phyloP scores from a whole-genome alignment of 2,329 filamentous ascomycete species.

The Aspergillus vadensis region DNA sequence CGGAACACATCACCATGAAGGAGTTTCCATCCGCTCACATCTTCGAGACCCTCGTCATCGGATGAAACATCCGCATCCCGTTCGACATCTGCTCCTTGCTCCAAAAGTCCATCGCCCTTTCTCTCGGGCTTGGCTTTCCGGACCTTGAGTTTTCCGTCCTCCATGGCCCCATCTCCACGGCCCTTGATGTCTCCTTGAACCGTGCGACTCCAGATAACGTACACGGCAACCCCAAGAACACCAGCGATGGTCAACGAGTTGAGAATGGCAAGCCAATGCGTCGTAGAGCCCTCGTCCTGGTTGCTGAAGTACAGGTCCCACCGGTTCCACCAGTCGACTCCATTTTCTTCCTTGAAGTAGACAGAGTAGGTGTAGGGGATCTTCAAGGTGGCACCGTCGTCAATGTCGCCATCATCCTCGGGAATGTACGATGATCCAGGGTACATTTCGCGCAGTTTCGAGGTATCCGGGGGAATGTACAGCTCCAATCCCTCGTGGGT shows the following conservation, averaged over 20 bases:
- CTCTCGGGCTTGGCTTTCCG: conserved; percentile 56
- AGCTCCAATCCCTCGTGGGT: conserved; percentile 69
- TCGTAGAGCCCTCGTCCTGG: conserved; percentile 76
- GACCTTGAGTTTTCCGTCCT: conserved; percentile 65
- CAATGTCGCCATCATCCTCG: conserved; percentile 58
- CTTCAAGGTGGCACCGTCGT: conserved; percentile 66
- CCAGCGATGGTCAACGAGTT: conserved; percentile 84
- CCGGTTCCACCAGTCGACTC: conserved; percentile 77
- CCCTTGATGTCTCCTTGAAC: conserved; percentile 77
- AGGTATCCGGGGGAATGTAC: conserved; percentile 65
- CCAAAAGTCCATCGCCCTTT: conserved; percentile 58
- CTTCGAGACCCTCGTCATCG: conserved; percentile 74
- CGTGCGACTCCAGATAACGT: conserved; percentile 78
- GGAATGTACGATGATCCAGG: conserved; percentile 62
- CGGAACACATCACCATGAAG: conserved; percentile 88
- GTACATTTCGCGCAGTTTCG: conserved; percentile 57
- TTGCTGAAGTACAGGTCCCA: conserved; percentile 92
- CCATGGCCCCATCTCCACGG: conserved; percentile 65
- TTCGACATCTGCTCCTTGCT: conserved; percentile 58
- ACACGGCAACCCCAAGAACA: conserved; percentile 74
- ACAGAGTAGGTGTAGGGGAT: conserved; percentile 89
- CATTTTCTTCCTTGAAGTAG: conserved; percentile 81
- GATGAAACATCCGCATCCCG: conserved; percentile 59
- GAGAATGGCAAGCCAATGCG: conserved; percentile 86
- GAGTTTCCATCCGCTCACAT: conserved; percentile 84